phyloP scores from a whole-genome alignment of 306 rosid genomes.

The Oxytropis ochrocephala region DNA sequence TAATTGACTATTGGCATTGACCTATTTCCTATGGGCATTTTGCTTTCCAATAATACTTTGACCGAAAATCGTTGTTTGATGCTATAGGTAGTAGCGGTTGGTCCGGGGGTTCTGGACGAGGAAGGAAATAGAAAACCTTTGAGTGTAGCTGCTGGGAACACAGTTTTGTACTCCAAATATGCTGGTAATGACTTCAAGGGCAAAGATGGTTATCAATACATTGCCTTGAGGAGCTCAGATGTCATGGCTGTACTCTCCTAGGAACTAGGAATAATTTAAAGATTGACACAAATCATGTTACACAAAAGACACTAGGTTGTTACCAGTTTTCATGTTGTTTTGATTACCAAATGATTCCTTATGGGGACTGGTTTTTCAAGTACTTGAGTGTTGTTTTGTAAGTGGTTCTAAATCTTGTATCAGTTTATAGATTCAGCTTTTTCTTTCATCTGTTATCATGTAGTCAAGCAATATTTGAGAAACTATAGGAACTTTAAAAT shows the following conservation, averaged over 20 bases:
- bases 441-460: not conserved
- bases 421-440: not conserved
- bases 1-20: not conserved
- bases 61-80: not conserved
- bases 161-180: constrained; percentile 77
- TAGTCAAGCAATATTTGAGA: not conserved
- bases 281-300: not conserved
- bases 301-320: not conserved
- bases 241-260: constrained; percentile 75
- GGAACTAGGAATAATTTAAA: constrained; percentile 29
- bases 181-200: constrained; percentile 86
- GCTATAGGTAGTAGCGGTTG: constrained; percentile 59
- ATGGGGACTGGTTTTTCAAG: not conserved
- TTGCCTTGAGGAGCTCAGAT: constrained; percentile 66
- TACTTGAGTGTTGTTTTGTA: not conserved
- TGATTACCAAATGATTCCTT: not conserved
- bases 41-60: not conserved
- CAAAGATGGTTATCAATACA: constrained; percentile 76
- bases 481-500: not conserved
- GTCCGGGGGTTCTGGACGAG: constrained; percentile 64
- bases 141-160: constrained; percentile 43
- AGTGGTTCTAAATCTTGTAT: not conserved
- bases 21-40: not conserved
- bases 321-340: not conserved
- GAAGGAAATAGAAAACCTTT: constrained; percentile 67